Base-by-base conservation (phyloP, 2,329 filamentous ascomycete genomes). In the Plectosphaerella cucumerina region DNA sequence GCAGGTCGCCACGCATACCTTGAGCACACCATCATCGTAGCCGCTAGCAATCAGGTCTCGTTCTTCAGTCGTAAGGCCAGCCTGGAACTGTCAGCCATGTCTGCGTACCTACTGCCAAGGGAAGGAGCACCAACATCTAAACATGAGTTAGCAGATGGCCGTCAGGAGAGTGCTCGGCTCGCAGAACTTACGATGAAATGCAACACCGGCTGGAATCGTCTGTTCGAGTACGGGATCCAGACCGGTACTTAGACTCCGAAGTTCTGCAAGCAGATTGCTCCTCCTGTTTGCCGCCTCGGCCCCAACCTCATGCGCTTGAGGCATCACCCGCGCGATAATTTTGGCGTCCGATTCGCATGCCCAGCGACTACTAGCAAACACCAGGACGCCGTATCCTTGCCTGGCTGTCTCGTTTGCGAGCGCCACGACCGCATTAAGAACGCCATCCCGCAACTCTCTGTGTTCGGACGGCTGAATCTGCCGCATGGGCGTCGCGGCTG, bases 1-100 rank as follows among this genome's bases (percentile, higher is more conserved):
- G 60, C 87, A 90, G 2, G 88, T 92, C 35, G 88, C 88, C 15
- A 90, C 82, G 48, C 89, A 84, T 1, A 90, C 81, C 57, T 86
- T 85, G 17, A 91, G 63, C 5, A 79, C 72, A 1, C 87, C 86
- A 37, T 71, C 65, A 61, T 91, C 87, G 57, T 90, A 91, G 12
- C 86, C 86, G 34, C 76, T 77, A 3, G 87, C 83, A 49, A 91
- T 78, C 8, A 90, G 69, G 46, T 90, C 86, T 46, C 87, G 78
- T 63, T 92, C 88, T 66, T 92, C 88, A 0, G 79, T 84, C 0
- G 87, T 91, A 59, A 92, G 75, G 12, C 84, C 84, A 44, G 84
- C 84, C 71, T 84, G 66, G 54, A 17, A 33, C 11, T 6, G 50
- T 69, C 49, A 68, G 64, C 31, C 21, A 35, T 22, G 39, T n/a